phyloP scores from a whole-genome alignment of 225 moss, liverwort and hornwort genomes.

The Bryoerythrophyllum caledonicum region DNA sequence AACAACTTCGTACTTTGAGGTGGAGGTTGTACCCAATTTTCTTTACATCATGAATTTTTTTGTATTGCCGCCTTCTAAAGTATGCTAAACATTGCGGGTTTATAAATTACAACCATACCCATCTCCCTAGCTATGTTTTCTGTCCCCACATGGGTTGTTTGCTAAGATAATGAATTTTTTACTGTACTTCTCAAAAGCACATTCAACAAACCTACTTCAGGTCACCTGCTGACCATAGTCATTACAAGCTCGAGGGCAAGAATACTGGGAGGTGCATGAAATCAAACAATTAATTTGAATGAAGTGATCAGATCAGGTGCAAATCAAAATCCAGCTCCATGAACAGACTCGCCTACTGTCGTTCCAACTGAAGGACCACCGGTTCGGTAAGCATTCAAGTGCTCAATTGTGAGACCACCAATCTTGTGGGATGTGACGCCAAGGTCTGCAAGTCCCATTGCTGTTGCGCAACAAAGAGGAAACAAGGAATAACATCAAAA shows the following conservation, averaged over 20 bases:
- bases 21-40: no score
- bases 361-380: conserved; percentile 72
- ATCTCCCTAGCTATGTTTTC: neutral
- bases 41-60: no score
- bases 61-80: no score
- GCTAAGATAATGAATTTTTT: neutral
- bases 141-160: neutral
- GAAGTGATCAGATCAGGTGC: neutral
- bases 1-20: no score
- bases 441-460: conserved; percentile 61
- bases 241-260: neutral
- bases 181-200: no score
- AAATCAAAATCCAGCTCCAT: conserved; percentile 48
- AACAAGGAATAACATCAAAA: neutral
- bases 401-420: conserved; percentile 67
- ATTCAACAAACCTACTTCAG: no score
- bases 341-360: conserved; percentile 57
- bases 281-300: neutral
- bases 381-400: conserved; percentile 70
- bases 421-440: conserved; percentile 70
- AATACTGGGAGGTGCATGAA: neutral
- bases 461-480: conserved; percentile 35
- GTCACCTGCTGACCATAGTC: neutral
- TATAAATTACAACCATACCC: neutral
- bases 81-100: neutral